Evolutionary conservation across 106 monocot genomes (phyloP).

Genomic region (Posidonia australis): DNA sequence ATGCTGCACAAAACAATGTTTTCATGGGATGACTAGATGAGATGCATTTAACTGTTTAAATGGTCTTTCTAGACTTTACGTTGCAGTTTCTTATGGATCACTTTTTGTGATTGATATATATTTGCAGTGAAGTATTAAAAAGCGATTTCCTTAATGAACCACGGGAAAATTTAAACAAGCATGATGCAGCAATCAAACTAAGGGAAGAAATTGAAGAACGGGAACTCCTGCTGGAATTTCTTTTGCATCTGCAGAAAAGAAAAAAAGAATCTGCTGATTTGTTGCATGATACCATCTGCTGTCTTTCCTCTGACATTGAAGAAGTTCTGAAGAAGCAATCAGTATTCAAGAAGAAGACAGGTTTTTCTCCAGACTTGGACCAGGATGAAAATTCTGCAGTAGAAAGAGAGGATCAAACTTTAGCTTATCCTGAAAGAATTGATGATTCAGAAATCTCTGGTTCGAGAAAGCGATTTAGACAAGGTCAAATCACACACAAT

Average conservation of each 20-base stretch:
- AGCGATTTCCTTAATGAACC: constrained; percentile 80
- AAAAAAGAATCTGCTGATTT: constrained; percentile 60
- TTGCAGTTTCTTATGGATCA: too few species aligned
- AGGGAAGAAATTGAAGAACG: constrained; percentile 72
- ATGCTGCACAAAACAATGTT: too few species aligned
- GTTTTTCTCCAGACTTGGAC: neutral
- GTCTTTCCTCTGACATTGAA: constrained; percentile 63
- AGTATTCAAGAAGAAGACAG: constrained; percentile 17
- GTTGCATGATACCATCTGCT: constrained; percentile 42
- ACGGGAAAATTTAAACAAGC: constrained; percentile 46
- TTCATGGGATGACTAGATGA: too few species aligned
- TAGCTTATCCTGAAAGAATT: constrained; percentile 10
- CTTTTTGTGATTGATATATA: too few species aligned
- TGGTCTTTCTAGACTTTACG: neutral
- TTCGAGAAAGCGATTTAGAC: constrained; percentile 48
- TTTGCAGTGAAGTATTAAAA: constrained; percentile 65
- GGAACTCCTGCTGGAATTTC: constrained; percentile 79
- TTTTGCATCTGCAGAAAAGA: constrained; percentile 40
- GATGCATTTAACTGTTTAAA: too few species aligned
- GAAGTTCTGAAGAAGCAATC: constrained; percentile 39
- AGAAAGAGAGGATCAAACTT: constrained; percentile 24
- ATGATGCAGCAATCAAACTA: constrained; percentile 55
- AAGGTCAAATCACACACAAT: neutral
- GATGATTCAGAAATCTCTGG: constrained; percentile 30
- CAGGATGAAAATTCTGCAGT: neutral